phyloP scores from a whole-genome alignment of 1,284 basidiomycete genomes.

The Hypsizygus ulmarius region DNA sequence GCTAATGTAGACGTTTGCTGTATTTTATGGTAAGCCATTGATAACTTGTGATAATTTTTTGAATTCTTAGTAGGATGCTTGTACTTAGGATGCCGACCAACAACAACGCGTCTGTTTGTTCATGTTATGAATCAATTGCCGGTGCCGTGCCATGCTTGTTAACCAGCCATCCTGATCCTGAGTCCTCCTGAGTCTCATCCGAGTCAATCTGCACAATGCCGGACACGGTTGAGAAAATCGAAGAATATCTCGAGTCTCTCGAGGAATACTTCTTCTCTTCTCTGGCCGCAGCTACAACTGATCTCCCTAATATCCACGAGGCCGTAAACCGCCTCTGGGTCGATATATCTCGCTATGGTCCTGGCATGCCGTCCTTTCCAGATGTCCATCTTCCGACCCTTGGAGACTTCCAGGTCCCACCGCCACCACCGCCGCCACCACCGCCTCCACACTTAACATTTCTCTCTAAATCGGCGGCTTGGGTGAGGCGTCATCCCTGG shows the following conservation, averaged over 20 bases:
- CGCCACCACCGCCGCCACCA: conserved; percentile 56
- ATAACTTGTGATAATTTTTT: too few relatives aligned
- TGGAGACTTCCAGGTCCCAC: conserved; percentile 70
- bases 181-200: neutral
- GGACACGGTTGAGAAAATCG: conserved; percentile 60
- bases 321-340: conserved; percentile 69
- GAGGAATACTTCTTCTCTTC: conserved; percentile 64
- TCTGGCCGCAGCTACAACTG: conserved; percentile 53
- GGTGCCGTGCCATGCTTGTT: neutral
- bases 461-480: conserved; percentile 46
- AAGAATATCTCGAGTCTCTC: conserved; percentile 65
- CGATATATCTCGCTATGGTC: conserved; percentile 77
- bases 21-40: too few relatives aligned
- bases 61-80: too few relatives aligned
- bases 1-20: too few relatives aligned
- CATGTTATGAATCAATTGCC: neutral
- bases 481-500: conserved; percentile 59
- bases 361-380: conserved; percentile 61
- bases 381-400: conserved; percentile 62
- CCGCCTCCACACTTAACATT: conserved; percentile 46
- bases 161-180: neutral
- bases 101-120: too few relatives aligned
- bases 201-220: conserved; percentile 24
- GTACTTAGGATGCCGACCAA: too few relatives aligned
- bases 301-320: conserved; percentile 61